These are phyloP conservation scores for Sporothrix inflata DNA, from an alignment of 2,329 filamentous ascomycete species.

Conservation along the genomic window DNA sequence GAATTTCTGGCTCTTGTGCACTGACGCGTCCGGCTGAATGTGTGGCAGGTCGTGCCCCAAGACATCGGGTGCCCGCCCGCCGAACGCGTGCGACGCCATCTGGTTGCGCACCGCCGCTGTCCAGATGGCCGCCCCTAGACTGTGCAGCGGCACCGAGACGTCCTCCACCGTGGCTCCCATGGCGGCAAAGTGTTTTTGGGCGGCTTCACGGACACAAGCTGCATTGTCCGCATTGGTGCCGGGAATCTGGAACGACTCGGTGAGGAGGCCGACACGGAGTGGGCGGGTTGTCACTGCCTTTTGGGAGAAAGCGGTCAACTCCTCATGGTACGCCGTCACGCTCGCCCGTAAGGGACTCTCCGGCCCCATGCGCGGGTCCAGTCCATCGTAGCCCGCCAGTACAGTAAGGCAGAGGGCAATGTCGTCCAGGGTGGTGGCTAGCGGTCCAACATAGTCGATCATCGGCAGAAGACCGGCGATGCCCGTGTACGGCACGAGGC, in stretches of 20 bases:
- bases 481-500: conserved; percentile 55
- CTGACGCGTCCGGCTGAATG: conserved; percentile 38
- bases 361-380: conserved; percentile 49
- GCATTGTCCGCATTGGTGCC: conserved; percentile 46
- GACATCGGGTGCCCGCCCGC: conserved; percentile 39
- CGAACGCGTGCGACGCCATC: conserved; percentile 40
- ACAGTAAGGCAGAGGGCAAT: conserved; percentile 46
- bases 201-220: conserved; percentile 44
- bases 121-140: conserved; percentile 52
- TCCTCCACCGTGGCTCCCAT: conserved; percentile 51
- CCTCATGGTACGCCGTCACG: conserved; percentile 41
- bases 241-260: conserved; percentile 47
- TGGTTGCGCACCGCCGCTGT: conserved; percentile 45
- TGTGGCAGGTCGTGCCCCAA: conserved; percentile 36
- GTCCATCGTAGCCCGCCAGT: conserved; percentile 53
- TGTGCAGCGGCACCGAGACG: conserved; percentile 53
- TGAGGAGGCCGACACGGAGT: conserved; percentile 51
- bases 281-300: conserved; percentile 34
- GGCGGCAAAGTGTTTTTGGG: conserved; percentile 41
- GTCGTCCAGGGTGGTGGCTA: conserved; percentile 49
- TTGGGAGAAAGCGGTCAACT: conserved; percentile 34
- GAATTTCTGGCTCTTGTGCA: conserved; percentile 44
- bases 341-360: conserved; percentile 43
- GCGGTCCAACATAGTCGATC: conserved; percentile 51
- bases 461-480: conserved; percentile 46